These are phyloP conservation scores for Teunomyces barrocoloradensis DNA, from an alignment of 805 yeast species.

Conservation along the genomic window DNA sequence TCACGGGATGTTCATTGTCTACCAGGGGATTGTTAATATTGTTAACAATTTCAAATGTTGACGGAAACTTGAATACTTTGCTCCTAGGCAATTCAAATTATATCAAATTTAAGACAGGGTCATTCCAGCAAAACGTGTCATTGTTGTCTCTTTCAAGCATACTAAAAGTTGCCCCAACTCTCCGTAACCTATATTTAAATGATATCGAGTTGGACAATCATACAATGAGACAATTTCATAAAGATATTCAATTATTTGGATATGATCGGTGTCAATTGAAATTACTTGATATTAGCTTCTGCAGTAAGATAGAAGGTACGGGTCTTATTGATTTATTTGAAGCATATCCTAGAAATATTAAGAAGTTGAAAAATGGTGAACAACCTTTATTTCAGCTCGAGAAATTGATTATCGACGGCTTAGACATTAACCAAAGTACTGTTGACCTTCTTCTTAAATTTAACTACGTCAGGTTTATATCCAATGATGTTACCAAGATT, in stretches of 20 bases:
- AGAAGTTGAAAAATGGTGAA: neutral
- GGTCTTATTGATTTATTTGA: conserved; percentile 33
- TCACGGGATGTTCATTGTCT: conserved; percentile 15
- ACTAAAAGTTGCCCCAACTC: conserved; percentile 15
- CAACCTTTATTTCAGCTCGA: conserved; percentile 13
- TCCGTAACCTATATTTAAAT: conserved; percentile 24
- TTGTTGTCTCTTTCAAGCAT: conserved; percentile 17
- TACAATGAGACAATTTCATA: conserved; percentile 27
- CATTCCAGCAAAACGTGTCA: conserved; percentile 1
- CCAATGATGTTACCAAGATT: conserved; percentile 22
- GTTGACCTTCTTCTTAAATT: conserved; percentile 16
- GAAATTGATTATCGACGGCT: conserved; percentile 30
- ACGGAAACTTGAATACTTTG: conserved; percentile 1
- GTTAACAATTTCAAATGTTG: conserved; percentile 7
- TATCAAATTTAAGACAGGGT: conserved; percentile 13
- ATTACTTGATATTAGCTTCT: conserved; percentile 36
- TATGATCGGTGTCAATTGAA: conserved; percentile 15
- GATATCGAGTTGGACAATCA: conserved; percentile 38
- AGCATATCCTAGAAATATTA: conserved; percentile 6
- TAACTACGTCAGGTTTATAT: conserved; percentile 17
- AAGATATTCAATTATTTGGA: conserved; percentile 23
- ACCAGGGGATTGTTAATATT: conserved; percentile 12
- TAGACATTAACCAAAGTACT: conserved; percentile 30
- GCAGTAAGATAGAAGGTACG: conserved; percentile 35
- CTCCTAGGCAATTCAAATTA: conserved; percentile 12